Base-by-base conservation (phyloP, 306 rosid species). In the Cucurbita pepo region DNA sequence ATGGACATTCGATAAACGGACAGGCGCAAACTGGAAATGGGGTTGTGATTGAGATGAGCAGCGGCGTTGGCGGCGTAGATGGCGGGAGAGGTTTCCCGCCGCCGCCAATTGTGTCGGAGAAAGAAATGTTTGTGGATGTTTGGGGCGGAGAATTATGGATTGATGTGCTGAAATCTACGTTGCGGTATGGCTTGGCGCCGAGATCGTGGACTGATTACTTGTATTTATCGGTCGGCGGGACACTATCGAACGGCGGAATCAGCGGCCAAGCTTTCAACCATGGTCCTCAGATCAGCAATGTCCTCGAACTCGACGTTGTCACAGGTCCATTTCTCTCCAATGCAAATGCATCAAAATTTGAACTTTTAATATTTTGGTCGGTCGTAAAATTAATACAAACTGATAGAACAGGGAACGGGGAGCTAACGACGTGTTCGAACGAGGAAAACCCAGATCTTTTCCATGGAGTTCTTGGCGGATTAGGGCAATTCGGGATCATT, bases 111-210 rank as follows among this genome's bases (percentile, higher is more conserved):
- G 92, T 91, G 16, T 58, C 71, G 8, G 85, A 81, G 83, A 56
- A 77, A 60, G 92, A 67, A 60, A 76, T 63, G 83, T 91, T 82
- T 47, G 95, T 83, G 56, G 99, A 94, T 14, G 95, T 87, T 43
- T 94, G 99, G 99, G 99, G 99, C 14, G 99, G 99, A 5, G 89
- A 87, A 66, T 63, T 91, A 73, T 94, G 99, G 99, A 94, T 91
- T 67, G 77, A 88, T 0, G 92, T 94, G 43, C 56, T 94, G 79
- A 83, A 36, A 78, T 75, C 78, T 0, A 87, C 97, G 30, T 55
- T 89, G 25, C 79, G 75, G 55, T 25, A 87, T 75, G 99, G 96
- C 13, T 40, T 90, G 22, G 95, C 99, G 0, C 99, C 99, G 0
- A 89, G 78, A 82, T 94, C 99, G 6, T 94, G 99, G 99, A 94